Evolutionary conservation across 176 grass and related monocot genomes (phyloP), one percentile per base, ranked within the genome.

Genomic region (Echinochloa phyllopogon): DNA sequence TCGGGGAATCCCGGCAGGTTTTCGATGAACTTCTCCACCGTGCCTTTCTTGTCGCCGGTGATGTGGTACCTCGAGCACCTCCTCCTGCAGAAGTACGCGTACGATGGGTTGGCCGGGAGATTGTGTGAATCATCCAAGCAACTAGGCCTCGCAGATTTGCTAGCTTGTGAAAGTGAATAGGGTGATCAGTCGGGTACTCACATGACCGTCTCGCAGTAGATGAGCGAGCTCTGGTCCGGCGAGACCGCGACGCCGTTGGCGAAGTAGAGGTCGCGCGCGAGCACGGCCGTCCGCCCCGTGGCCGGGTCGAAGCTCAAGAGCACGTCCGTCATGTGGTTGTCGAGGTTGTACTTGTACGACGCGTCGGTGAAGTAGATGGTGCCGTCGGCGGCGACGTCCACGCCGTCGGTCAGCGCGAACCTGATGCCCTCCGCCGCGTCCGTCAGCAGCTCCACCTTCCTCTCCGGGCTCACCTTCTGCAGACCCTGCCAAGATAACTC

Each of bases 301-400:
- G 88, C 83, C 5, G 92, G 92, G 39, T 97, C 84, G 58, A 87
- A 97, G 55, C 88, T 91, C 81, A 97, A 38, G 11, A 97, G 84
- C 21, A 89, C 13, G 63, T 91, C 95, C 37, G 65, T 0, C 74
- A 86, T 75, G 78, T 72, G 44, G 12, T 85, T 52, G 9, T 25
- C 57, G 0, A 93, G 33, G 81, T 23, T 75, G 68, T 91, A 81
- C 71, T 93, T 97, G 75, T 94, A 86, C 12, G 92, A 93, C 49
- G 95, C 95, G 67, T 97, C 92, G 0, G 95, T 97, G 84, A 94
- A 94, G 77, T 94, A 97, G 84, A 97, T 72, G 41, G 42, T 64
- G 48, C 95, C 92, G 57, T 94, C 88, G 20, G 23, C 79, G 23
- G 95, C 92, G 71, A 97, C 82, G 86, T 97, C 95, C 13, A 97